Percentiles rank a stretch among this genome's conserved stretches.
These are phyloP conservation scores for Uronychia binucleata DNA, from an alignment of 73 alveolate species.

Conservation along the genomic window DNA sequence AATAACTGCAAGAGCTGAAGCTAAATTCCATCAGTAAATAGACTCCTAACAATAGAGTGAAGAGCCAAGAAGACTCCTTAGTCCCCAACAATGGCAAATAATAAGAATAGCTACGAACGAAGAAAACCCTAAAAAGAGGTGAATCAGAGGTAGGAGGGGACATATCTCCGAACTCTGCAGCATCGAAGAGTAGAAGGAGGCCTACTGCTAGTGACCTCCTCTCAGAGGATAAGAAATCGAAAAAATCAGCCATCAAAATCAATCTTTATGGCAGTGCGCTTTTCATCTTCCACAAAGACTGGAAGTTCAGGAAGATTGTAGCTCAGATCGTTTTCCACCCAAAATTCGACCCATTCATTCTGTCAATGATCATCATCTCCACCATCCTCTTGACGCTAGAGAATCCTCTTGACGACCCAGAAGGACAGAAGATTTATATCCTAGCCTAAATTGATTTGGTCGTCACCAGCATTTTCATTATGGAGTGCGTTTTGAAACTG, in stretches of 20 bases:
- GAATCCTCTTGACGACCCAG: conserved; percentile 59
- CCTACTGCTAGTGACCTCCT: background rate
- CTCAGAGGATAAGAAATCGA: background rate
- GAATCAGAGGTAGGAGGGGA: background rate
- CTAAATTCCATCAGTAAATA: background rate
- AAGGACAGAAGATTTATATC: conserved; percentile 19
- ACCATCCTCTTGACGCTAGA: conserved; percentile 64
- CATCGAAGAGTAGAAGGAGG: background rate
- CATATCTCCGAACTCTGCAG: too few species aligned
- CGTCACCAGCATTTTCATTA: conserved; percentile 75
- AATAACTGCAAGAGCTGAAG: background rate
- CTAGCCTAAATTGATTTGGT: conserved; percentile 56
- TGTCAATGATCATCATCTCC: conserved; percentile 50
- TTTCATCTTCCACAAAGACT: background rate
- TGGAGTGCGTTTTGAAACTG: conserved; percentile 79
- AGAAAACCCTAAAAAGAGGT: background rate
- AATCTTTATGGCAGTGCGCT: background rate
- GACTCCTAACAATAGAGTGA: background rate
- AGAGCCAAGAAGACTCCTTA: too few species aligned
- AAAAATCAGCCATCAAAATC: background rate
- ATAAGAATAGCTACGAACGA: background rate
- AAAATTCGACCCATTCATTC: background rate
- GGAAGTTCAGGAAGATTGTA: background rate
- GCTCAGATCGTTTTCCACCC: background rate
- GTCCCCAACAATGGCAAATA: too few species aligned